Conservation (phyloP, 1,284 basidiomycete genomes). For the Blastosporella zonata region DNA sequence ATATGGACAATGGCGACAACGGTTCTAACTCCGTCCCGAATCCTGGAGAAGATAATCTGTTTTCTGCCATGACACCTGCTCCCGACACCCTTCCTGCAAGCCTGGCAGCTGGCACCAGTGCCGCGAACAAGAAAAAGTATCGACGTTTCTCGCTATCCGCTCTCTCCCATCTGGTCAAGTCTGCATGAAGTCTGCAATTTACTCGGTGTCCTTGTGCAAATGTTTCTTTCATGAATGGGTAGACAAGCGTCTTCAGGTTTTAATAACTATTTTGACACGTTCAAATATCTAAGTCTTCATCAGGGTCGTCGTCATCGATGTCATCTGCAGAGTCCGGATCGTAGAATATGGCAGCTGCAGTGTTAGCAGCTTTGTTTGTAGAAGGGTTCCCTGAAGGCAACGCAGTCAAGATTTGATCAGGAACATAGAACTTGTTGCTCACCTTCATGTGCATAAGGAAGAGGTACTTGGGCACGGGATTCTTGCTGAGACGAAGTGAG, state of each 20-base stretch:
- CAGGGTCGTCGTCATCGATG: conserved; percentile 86
- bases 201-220: not conserved
- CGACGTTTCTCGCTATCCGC: conserved; percentile 30
- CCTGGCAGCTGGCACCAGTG: not conserved
- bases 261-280: not conserved
- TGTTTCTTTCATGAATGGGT: conserved; percentile 1
- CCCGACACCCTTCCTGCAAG: conserved; percentile 1
- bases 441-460: conserved; percentile 87
- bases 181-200: conserved; percentile 1
- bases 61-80: not conserved
- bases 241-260: not conserved
- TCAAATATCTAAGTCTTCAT: conserved; percentile 84
- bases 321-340: conserved; percentile 88
- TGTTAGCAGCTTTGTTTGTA: not conserved
- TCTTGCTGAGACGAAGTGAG: conserved; percentile 83
- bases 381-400: conserved; percentile 2
- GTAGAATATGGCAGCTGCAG: conserved; percentile 47
- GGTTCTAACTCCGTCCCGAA: not conserved
- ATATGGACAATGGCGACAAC: not conserved
- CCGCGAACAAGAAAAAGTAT: conserved; percentile 18
- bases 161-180: conserved; percentile 25
- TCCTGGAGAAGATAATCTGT: not conserved
- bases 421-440: conserved; percentile 17
- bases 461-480: conserved; percentile 74
- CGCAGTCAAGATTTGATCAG: not conserved